Evolutionary conservation across 1,139 yeast genomes (phyloP).

Genomic region (Scheffersomyces cryptocercus): DNA sequence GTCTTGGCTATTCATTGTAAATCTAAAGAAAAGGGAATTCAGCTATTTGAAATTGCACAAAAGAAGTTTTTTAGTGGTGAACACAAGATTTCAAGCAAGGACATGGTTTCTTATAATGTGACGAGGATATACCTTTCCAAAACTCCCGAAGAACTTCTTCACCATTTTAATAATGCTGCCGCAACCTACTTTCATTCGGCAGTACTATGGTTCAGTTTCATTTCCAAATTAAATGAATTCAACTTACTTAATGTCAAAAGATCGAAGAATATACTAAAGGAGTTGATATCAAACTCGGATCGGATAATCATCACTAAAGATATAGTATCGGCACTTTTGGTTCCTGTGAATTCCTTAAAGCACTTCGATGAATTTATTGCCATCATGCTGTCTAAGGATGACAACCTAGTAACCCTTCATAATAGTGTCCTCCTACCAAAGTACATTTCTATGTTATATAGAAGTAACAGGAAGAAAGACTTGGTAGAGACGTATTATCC

Average conservation of each 20-base stretch:
- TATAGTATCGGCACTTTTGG: slow-evolving; percentile 26
- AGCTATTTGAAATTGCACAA: slow-evolving; percentile 31
- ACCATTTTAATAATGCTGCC: slow-evolving; percentile 31
- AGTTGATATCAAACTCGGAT: slow-evolving; percentile 23
- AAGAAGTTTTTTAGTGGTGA: slow-evolving; percentile 19
- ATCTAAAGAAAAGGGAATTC: slow-evolving; percentile 26
- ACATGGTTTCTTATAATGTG: slow-evolving; percentile 24
- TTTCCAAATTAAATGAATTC: slow-evolving; percentile 33
- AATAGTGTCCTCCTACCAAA: slow-evolving; percentile 25
- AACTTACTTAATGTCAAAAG: slow-evolving; percentile 34
- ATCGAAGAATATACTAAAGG: slow-evolving; percentile 25
- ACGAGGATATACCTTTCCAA: slow-evolving; percentile 27
- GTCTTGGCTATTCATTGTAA: slow-evolving; percentile 30
- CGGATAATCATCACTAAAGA: slow-evolving; percentile 32
- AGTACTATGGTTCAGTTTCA: slow-evolving; percentile 37
- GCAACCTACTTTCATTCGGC: slow-evolving; percentile 25
- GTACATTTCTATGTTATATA: slow-evolving; percentile 29
- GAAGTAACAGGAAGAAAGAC: slow-evolving; percentile 10
- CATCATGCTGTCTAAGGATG: slow-evolving; percentile 8
- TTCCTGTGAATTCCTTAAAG: slow-evolving; percentile 24
- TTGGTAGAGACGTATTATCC: slow-evolving; percentile 12
- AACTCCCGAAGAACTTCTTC: slow-evolving; percentile 35
- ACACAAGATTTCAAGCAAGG: slow-evolving; percentile 13
- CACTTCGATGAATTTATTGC: slow-evolving; percentile 21
- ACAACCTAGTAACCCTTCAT: slow-evolving; percentile 8